Percentiles rank a stretch among this genome's conserved stretches.
Evolutionary conservation across 805 yeast species (phyloP).

Genomic region (Yarrowia osloensis): DNA sequence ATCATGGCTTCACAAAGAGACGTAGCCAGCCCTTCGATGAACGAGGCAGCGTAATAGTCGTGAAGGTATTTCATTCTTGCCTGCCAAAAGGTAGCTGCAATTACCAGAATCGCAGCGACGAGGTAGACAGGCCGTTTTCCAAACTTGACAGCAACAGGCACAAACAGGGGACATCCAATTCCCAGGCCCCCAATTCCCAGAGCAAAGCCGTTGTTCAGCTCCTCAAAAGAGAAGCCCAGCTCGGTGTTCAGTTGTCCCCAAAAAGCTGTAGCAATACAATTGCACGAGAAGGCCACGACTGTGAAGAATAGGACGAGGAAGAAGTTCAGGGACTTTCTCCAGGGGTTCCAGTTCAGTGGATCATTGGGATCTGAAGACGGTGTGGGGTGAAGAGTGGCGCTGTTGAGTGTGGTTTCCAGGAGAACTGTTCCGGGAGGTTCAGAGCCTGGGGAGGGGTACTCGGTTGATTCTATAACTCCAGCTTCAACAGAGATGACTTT

Average conservation of each 20-base stretch:
- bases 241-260: neutral
- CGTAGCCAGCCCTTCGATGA: neutral
- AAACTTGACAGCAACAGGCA: neutral
- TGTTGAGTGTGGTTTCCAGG: neutral
- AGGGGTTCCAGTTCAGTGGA: neutral
- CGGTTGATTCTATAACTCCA: neutral
- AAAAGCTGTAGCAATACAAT: constrained; percentile 1
- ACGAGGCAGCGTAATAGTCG: constrained; percentile 2
- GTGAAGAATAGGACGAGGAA: neutral
- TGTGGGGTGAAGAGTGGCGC: neutral
- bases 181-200: constrained; percentile 5
- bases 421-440: neutral
- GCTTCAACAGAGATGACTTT: neutral
- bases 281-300: neutral
- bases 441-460: neutral
- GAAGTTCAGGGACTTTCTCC: constrained; percentile 5
- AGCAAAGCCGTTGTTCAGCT: constrained; percentile 6
- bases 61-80: neutral
- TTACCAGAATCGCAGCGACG: neutral
- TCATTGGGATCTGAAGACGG: neutral
- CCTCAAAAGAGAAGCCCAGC: neutral
- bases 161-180: neutral
- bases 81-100: neutral
- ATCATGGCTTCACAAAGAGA: constrained; percentile 2
- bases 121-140: constrained; percentile 1